Base-by-base conservation (phyloP, 208 protist species). In the Trypanosomatidae sp. region DNA sequence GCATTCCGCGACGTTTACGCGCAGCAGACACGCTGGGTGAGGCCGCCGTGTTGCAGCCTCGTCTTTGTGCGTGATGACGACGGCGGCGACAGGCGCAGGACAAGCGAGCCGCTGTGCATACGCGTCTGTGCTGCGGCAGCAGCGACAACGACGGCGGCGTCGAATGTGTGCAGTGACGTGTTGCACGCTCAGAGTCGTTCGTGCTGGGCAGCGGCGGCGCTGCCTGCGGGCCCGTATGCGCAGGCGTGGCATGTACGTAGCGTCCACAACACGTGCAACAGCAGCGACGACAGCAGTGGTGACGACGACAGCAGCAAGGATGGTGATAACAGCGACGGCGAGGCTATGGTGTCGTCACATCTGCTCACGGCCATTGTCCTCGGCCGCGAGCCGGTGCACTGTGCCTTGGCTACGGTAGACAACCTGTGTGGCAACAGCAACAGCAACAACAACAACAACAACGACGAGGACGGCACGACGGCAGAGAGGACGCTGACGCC, bases 111-210 rank as follows among this genome's bases (percentile, higher is more conserved):
- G 2, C 26, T 16, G 20, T 40, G 19, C 15, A 20, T 25, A 7
- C 8, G 4, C 8, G 16, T 38, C 15, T 4, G 24, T 6, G 1
- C 33, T 10, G 4, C 15, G 6, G 30, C 32, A n/a, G n/a, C n/a
- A 2, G 16, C 32, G 24, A 3, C 25, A 8, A n/a, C 8, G 11
- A 8, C 19, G 6, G 28, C 22, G n/a, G 44, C 16, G 25, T 32
- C 61, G 22, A 22, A 30, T 25, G 38, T 15, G 20, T 27, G 19
- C 0, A 38, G 38, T 4, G 19, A 49, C 5, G 47, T 74, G 2
- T 30, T 98, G 13, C 88, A 96, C 59, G 79, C 92, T 32, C 84
- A 95, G 61, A 96, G 88, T 35, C 65, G 84, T 22, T 92, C 71
- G 27, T 78, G 89, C 52, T 98, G 91, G 88, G 89, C 86, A 4